Evolutionary conservation across 2,329 filamentous ascomycete species (phyloP), one percentile per base, ranked within the genome.

Genomic region (Arthrocladium fulminans): DNA sequence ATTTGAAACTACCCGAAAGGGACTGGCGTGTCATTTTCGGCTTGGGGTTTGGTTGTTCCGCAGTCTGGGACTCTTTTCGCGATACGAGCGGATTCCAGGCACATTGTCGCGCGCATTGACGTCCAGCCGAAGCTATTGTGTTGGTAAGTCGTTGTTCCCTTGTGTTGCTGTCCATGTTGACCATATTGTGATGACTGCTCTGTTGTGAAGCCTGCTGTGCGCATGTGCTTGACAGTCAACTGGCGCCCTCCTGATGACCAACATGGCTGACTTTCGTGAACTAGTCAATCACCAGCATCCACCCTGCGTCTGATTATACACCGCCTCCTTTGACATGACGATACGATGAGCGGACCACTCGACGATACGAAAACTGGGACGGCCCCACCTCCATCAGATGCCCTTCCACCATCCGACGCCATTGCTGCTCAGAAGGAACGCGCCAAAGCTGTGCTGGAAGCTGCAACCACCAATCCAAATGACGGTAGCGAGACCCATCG

Each of bases 391-490:
- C 6, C 43, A 17, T 27, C 44, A 20, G 32, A 39, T 13, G 30
- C 20, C 12, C 23, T 17, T 10, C 19, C 44, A 2, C 22, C 45
- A 7, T 32, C 59, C 9, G 70, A 74, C 63, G 62, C 67, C 47
- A 77, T 80, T 48, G 68, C 71, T 47, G 75, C 79, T 62, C 74
- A 74, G 47, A 81, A 81, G 59, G 73, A 79, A 59, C 77, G 74
- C 61, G 76, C 77, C 41, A 79, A 76, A 63, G 75, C 76, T 32
- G 68, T 78, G 45, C 68, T 80, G 60, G 74, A 72, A 32, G 73
- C 75, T 20, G 75, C 76, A n/a, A 66, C 64, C 9, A 60, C 64
- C 34, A 51, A 63, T 20, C 23, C 62, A 34, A 39, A 60, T 29
- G 52, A 59, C 37, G 63, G 66, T 22, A 57, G 60, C 3, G 59